A percentile compares a stretch with the other conserved stretches of the same genome.
Conservation (phyloP, 805 yeast species). For the Candida manassasensis region DNA sequence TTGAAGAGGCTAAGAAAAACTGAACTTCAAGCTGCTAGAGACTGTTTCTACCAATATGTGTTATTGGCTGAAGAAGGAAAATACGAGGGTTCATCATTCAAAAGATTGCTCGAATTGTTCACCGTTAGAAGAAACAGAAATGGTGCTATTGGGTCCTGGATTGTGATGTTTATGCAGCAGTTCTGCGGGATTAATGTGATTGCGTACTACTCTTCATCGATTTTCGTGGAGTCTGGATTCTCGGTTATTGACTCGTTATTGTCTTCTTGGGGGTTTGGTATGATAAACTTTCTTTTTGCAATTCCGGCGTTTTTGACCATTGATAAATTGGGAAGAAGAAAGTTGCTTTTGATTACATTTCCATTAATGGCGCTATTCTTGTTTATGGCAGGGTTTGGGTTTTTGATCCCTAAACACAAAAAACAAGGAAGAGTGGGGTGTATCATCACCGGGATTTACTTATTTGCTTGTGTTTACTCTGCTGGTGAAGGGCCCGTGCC, state of each 20-base stretch:
- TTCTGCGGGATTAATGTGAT: constrained; percentile 88
- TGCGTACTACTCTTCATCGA: constrained; percentile 78
- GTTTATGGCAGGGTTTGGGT: constrained; percentile 63
- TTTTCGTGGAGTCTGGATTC: constrained; percentile 66
- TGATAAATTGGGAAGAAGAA: constrained; percentile 72
- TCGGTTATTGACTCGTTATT: constrained; percentile 57
- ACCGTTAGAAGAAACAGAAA: constrained; percentile 77
- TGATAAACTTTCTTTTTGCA: constrained; percentile 75
- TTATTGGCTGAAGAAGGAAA: constrained; percentile 59
- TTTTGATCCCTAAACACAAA: constrained; percentile 53
- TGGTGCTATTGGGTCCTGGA: constrained; percentile 74
- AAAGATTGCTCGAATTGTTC: constrained; percentile 54
- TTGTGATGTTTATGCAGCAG: constrained; percentile 87
- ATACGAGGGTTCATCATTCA: constrained; percentile 40
- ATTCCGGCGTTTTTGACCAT: constrained; percentile 78
- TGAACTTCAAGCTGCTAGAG: constrained; percentile 58
- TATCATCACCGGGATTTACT: constrained; percentile 66
- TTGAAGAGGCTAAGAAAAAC: constrained; percentile 43
- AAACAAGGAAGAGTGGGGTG: constrained; percentile 52
- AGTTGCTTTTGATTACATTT: constrained; percentile 52
- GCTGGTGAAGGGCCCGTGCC: constrained; percentile 90
- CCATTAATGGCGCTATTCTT: constrained; percentile 61
- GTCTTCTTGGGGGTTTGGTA: constrained; percentile 86
- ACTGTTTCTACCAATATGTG: constrained; percentile 54
- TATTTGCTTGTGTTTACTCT: constrained; percentile 70